A percentile compares a stretch with the other conserved stretches of the same genome.
These are phyloP conservation scores for Barbatosphaeria neglecta DNA, from an alignment of 495 filamentous ascomycete species.

Conservation along the genomic window DNA sequence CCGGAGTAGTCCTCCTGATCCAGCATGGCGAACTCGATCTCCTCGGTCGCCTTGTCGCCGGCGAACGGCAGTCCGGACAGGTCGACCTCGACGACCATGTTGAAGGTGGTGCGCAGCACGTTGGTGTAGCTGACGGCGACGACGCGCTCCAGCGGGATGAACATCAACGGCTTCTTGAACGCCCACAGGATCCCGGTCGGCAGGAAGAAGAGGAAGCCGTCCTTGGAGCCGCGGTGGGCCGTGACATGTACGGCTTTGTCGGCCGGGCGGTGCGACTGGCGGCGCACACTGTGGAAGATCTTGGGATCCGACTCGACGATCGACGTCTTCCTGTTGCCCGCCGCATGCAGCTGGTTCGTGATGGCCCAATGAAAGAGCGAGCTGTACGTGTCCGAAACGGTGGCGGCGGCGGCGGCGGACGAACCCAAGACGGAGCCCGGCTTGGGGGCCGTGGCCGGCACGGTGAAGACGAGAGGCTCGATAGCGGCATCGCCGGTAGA, in stretches of 20 bases:
- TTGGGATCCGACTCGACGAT: conserved; percentile 59
- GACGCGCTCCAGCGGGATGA: conserved; percentile 69
- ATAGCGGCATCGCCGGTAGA: conserved; percentile 19
- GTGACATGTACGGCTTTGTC: conserved; percentile 91
- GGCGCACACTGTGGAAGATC: conserved; percentile 65
- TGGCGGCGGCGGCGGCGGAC: conserved; percentile 30
- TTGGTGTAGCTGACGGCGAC: conserved; percentile 78
- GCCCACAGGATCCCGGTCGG: conserved; percentile 79
- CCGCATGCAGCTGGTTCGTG: conserved; percentile 45
- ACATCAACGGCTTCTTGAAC: conserved; percentile 89
- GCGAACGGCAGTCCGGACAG: conserved; percentile 10
- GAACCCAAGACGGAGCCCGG: conserved; percentile 37
- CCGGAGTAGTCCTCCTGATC: conserved; percentile 74
- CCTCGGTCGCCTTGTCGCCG: conserved; percentile 42
- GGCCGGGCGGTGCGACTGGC: conserved; percentile 74
- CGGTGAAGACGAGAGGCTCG: conserved; percentile 78
- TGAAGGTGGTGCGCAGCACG: conserved; percentile 87
- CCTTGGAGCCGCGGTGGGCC: conserved; percentile 85
- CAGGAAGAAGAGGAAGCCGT: conserved; percentile 87
- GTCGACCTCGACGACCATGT: conserved; percentile 63
- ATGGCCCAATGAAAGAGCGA: conserved; percentile 52
- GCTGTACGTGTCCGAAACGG: conserved; percentile 48
- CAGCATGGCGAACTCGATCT: conserved; percentile 77
- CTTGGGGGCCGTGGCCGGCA: conserved; percentile 63
- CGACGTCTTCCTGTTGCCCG: conserved; percentile 37